Evolutionary conservation across 805 yeast genomes (phyloP).

Genomic region (Barnettozyma californica): DNA sequence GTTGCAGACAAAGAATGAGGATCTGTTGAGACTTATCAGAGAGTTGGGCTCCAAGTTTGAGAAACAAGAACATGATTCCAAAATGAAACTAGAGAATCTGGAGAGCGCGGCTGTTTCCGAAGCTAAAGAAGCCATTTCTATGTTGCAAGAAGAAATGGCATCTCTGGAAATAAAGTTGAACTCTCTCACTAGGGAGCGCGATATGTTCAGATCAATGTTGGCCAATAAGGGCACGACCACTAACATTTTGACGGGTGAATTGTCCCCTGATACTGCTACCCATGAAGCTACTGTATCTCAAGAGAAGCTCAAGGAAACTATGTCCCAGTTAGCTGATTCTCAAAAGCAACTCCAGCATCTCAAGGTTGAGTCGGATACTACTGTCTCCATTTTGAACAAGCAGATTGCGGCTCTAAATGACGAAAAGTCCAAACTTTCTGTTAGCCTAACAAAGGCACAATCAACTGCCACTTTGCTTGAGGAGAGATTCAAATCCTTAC

Average conservation of each 20-base stretch:
- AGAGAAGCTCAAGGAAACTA: conserved; percentile 14
- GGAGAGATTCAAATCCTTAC: conserved; percentile 42
- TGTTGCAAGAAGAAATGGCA: conserved; percentile 54
- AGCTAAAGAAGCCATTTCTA: conserved; percentile 63
- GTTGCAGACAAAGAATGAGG: conserved; percentile 68
- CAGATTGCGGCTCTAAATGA: conserved; percentile 36
- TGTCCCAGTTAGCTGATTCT: conserved; percentile 11
- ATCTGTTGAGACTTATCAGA: conserved; percentile 63
- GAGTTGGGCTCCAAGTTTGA: conserved; percentile 70
- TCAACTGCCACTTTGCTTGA: conserved; percentile 49
- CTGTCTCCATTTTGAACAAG: conserved; percentile 43
- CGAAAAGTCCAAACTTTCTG: conserved; percentile 41
- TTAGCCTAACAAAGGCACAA: conserved; percentile 47
- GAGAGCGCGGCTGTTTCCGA: conserved; percentile 50
- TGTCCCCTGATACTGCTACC: conserved; percentile 2
- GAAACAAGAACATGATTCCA: conserved; percentile 40
- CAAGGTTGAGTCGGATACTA: conserved; percentile 35
- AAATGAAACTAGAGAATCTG: conserved; percentile 31
- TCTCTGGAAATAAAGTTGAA: conserved; percentile 46
- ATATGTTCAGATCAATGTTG: conserved; percentile 44
- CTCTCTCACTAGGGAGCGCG: conserved; percentile 61
- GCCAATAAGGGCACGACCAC: conserved; percentile 19
- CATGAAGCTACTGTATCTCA: conserved; percentile 9
- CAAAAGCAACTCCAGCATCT: conserved; percentile 24
- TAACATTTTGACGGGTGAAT: conserved; percentile 16